Evolutionary conservation across 2,329 filamentous ascomycete genomes (phyloP), one percentile per base, ranked within the genome.

Genomic region (Cladophialophora immunda): DNA sequence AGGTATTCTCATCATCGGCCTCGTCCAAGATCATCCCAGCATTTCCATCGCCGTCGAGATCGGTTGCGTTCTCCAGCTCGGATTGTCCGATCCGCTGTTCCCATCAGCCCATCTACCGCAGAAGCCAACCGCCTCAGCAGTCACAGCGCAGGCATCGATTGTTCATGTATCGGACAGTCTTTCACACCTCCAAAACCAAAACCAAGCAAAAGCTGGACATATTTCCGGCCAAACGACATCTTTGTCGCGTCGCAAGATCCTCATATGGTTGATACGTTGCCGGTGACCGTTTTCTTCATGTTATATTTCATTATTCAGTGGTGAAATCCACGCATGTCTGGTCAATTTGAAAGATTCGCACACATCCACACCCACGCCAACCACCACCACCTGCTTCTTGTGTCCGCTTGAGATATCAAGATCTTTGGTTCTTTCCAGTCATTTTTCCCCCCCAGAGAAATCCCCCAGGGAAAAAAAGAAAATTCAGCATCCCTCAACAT

Each of bases 81-180:
- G 27, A 32, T 41, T 27, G 29, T 32, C 17, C 11, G 15, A 50
- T 15, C 41, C 32, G 58, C 57, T 29, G 75, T 32, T 54, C 36
- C n/a, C n/a, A 34, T 41, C 60, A 22, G 22, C 38, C 38, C 52
- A 27, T 45, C 25, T 29, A 41, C 13, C 30, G 15, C 17, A 74
- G 45, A 64, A 57, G 47, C 64, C 64, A 67, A 61, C 54, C 58
- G 45, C 58, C 32, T 53, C 58, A 61, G 22, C 29, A 59, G 56
- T 66, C 68, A 65, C 45, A 67, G 56, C 66, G 68, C 69, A 71
- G 56, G 45, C 66, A 68, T 64, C 77, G 79, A 84, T 84, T 91
- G 93, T 97, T 92, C 96, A 97, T 97, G 93, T 97, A 97, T 97
- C 93, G 93, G 92, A 91, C 92, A 92, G 91, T 91, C 89, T 88